Evolutionary conservation across 306 rosid species (phyloP).

Genomic region (Inga laurina): DNA sequence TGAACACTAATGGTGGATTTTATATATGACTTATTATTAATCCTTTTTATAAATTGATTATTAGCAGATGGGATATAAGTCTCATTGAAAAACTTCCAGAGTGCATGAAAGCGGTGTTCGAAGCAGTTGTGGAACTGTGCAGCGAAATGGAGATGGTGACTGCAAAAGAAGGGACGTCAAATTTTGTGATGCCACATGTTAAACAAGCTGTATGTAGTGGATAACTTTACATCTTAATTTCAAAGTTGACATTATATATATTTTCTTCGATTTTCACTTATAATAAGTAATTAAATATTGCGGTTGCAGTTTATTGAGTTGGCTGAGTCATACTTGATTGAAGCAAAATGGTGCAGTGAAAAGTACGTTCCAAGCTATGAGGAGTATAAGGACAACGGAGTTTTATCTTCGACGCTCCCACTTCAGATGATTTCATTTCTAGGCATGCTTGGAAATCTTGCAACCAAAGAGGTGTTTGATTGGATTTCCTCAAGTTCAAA

Average conservation of each 20-base stretch:
- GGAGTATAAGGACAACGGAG: constrained; percentile 23
- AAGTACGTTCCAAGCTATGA: constrained; percentile 29
- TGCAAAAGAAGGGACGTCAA: no score
- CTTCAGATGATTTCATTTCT: constrained; percentile 3
- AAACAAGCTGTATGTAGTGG: background rate
- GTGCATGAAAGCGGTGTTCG: no score
- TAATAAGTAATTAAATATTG: background rate
- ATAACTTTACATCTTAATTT: background rate
- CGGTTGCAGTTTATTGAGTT: background rate
- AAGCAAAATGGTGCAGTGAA: constrained; percentile 30
- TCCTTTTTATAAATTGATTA: no score
- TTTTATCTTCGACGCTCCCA: background rate
- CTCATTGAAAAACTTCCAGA: no score
- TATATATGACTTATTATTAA: no score
- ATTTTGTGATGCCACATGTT: no score
- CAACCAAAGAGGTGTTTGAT: constrained; percentile 37
- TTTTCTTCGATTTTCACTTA: background rate
- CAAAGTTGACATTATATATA: background rate
- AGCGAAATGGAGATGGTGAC: no score
- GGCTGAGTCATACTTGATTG: constrained; percentile 1
- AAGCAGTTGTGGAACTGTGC: no score
- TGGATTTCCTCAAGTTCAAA: constrained; percentile 32
- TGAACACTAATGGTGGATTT: no score
- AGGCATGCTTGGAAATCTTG: constrained; percentile 20
- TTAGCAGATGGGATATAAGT: no score